Evolutionary conservation across 305 asterid genomes (phyloP), one percentile per base, ranked within the genome.

Genomic region (Solanum hybrid): DNA sequence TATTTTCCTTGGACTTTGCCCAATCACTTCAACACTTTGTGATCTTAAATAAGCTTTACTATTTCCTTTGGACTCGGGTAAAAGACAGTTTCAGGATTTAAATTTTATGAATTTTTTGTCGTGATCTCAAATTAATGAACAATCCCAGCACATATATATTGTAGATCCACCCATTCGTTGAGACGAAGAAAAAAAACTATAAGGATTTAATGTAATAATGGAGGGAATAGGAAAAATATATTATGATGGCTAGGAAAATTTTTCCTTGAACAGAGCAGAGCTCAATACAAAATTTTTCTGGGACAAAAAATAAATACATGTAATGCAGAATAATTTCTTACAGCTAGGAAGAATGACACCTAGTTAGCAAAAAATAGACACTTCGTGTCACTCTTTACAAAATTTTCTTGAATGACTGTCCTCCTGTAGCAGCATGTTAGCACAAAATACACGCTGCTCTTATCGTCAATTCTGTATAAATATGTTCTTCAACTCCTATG

Each of bases 1-100:
- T 84, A 84, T 84, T 31, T 51, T 84, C 75, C 75, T 51, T 84
- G 88, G 76, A 84, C 76, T 84, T 51, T 83, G 74, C 74, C 87
- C 87, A 83, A 83, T 28, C 18, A 83, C 39, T 83, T 46, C 39
- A 28, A 11, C 87, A 28, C 13, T 82, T 42, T n/a, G 8, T 83
- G 10, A 83, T 26, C 16, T 6, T 18, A 84, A 84, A 29, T 46
- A 51, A 28, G 20, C 3, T 29, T 46, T 61, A 26, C 39, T 2
- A 42, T 46, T 83, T 83, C 29, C 39, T 9, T 40, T 26, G 1
- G 5, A 8, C 35, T 40, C 8, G 12, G 26, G 1, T 12, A 4
- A 75, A 7, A 11, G 28, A 28, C 10, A 0, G 0, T 78, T 35
- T 3, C 3, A 11, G 3, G 0, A 79, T 79, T 79, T 36, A 1